These are phyloP conservation scores for Saprolegnia parasitica DNA, from an alignment of 352 stramenopile genomes.

Conservation along the genomic window DNA sequence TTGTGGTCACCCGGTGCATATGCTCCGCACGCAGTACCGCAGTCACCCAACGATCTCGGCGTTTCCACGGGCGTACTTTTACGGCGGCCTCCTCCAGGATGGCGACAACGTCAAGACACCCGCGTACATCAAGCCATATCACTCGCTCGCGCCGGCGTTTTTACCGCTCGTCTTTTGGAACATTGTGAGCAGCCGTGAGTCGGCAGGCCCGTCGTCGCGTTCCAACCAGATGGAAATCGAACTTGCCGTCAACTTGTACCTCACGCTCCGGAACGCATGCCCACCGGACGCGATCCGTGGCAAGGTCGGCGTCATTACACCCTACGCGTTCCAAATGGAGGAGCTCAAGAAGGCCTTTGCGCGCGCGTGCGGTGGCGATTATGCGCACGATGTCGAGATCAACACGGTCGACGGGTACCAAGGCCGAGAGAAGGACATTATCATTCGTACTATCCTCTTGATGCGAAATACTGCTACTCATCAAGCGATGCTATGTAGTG, in stretches of 20 bases:
- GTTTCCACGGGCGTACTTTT: conserved; percentile 83
- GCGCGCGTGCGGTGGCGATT: conserved; percentile 50
- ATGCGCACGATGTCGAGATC: conserved; percentile 56
- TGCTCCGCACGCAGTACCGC: conserved; percentile 85
- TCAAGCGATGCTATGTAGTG: conserved; percentile 37
- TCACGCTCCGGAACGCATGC: conserved; percentile 81
- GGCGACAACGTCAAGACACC: conserved; percentile 67
- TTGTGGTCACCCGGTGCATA: conserved; percentile 83
- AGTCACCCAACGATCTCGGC: conserved; percentile 79
- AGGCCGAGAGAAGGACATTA: conserved; percentile 75
- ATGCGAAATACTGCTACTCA: background rate
- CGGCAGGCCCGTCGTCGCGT: conserved; percentile 69
- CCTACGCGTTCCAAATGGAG: conserved; percentile 89
- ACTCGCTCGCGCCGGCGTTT: conserved; percentile 68
- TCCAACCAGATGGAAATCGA: conserved; percentile 77
- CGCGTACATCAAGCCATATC: conserved; percentile 70
- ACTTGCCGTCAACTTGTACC: conserved; percentile 82
- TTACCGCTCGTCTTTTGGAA: conserved; percentile 84
- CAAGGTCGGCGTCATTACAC: conserved; percentile 86
- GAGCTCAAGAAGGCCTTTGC: conserved; percentile 62
- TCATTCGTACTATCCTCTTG: conserved; percentile 62
- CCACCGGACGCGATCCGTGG: conserved; percentile 64
- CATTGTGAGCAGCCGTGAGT: conserved; percentile 69
- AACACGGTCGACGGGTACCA: conserved; percentile 51
- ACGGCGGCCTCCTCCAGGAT: conserved; percentile 77